A percentile compares a stretch with the other conserved stretches of the same genome.
phyloP scores from a whole-genome alignment of 2,329 filamentous ascomycete species.

The Emmonsia crescens region DNA sequence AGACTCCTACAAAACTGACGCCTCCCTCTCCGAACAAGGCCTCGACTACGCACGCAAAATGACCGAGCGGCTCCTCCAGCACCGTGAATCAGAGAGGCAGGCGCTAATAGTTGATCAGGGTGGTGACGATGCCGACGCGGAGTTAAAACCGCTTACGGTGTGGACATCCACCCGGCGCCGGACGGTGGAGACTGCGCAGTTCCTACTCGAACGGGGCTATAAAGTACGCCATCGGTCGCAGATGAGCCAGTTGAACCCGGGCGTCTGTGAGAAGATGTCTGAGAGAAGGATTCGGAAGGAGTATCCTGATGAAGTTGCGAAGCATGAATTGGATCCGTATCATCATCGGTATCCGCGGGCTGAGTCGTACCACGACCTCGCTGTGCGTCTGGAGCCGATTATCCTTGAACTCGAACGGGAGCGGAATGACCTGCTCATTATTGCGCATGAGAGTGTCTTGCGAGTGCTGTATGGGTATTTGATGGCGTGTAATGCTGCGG shows the following conservation, averaged over 20 bases:
- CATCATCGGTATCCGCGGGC: conserved; percentile 92
- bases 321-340: conserved; percentile 90
- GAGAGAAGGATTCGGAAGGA: conserved; percentile 68
- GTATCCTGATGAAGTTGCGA: conserved; percentile 82
- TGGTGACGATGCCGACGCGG: conserved; percentile 57
- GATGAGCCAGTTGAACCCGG: conserved; percentile 94
- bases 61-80: conserved; percentile 69
- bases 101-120: conserved; percentile 57
- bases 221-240: conserved; percentile 85
- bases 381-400: conserved; percentile 94
- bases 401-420: conserved; percentile 95
- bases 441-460: conserved; percentile 95
- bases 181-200: conserved; percentile 80
- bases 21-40: conserved; percentile 69
- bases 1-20: conserved; percentile 86
- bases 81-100: conserved; percentile 71
- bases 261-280: conserved; percentile 87
- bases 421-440: conserved; percentile 94
- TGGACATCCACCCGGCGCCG: conserved; percentile 91
- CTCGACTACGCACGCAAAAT: conserved; percentile 72
- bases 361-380: conserved; percentile 97
- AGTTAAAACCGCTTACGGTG: conserved; percentile 70
- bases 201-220: conserved; percentile 67
- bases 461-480: conserved; percentile 94
- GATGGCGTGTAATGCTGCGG: conserved; percentile 94